phyloP scores from a whole-genome alignment of 2,329 filamentous ascomycete genomes.

The Xylariaceae sp. region DNA sequence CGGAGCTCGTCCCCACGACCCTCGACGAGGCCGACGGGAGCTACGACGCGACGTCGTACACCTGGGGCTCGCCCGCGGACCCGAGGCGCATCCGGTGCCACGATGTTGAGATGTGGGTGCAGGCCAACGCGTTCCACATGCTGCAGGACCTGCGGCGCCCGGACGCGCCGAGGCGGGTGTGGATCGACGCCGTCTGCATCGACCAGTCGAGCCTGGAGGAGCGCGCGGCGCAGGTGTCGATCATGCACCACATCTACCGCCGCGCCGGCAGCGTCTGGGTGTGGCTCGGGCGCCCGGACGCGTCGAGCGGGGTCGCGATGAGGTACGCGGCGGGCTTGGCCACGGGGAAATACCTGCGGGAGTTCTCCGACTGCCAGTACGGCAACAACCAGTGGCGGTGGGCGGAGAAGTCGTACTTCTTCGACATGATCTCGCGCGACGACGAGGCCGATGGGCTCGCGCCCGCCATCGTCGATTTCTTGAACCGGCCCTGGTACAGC shows the following conservation, averaged over 20 bases:
- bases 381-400: slow-evolving; percentile 8
- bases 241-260: slow-evolving; percentile 20
- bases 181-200: slow-evolving; percentile 22
- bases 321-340: slow-evolving; percentile 15
- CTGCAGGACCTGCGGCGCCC: slow-evolving; percentile 14
- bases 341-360: slow-evolving; percentile 4
- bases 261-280: slow-evolving; percentile 13
- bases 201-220: slow-evolving; percentile 18
- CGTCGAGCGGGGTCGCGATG: slow-evolving; percentile 13
- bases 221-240: slow-evolving; percentile 18
- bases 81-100: slow-evolving; percentile 14
- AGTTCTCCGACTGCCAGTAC: slow-evolving; percentile 8
- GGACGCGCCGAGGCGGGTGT: slow-evolving; percentile 12
- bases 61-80: slow-evolving; percentile 18
- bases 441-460: slow-evolving; percentile 2
- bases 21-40: slow-evolving; percentile 10
- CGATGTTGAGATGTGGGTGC: slow-evolving; percentile 10
- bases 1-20: slow-evolving; percentile 15
- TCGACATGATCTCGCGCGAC: slow-evolving; percentile 8
- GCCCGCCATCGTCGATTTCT: slow-evolving; percentile 14
- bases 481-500: slow-evolving; percentile 20
- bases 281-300: slow-evolving; percentile 19
- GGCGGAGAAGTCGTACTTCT: slow-evolving; percentile 18
- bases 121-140: slow-evolving; percentile 20
- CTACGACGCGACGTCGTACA: slow-evolving; percentile 22